These are phyloP conservation scores for Colletotrichum paranaense DNA, from an alignment of 2,329 filamentous ascomycete species.

Conservation along the genomic window DNA sequence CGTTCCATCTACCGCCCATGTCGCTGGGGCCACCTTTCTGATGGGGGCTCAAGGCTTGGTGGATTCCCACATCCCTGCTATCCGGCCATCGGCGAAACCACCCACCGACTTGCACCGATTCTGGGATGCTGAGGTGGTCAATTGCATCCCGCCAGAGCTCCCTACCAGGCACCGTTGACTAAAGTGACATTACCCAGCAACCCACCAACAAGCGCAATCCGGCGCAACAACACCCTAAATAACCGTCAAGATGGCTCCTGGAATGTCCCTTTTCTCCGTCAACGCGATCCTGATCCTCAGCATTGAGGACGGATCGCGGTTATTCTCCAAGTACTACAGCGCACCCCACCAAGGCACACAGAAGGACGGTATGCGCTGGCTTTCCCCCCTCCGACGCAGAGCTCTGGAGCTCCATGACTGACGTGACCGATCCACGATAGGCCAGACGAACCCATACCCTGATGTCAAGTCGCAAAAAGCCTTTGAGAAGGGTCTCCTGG, in stretches of 20 bases:
- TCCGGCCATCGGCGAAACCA: slow-evolving; percentile 36
- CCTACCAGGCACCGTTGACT: slow-evolving; percentile 34
- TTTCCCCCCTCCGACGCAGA: slow-evolving; percentile 18
- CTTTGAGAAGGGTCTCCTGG: slow-evolving; percentile 94
- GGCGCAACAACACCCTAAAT: slow-evolving; percentile 25
- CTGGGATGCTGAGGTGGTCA: slow-evolving; percentile 35
- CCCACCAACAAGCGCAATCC: slow-evolving; percentile 24
- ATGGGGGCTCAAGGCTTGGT: background rate
- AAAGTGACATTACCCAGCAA: slow-evolving; percentile 17
- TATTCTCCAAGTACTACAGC: slow-evolving; percentile 87
- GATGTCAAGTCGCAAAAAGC: slow-evolving; percentile 93
- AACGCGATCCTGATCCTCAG: slow-evolving; percentile 83
- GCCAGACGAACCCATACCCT: slow-evolving; percentile 71
- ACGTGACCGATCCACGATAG: background rate
- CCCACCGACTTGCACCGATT: slow-evolving; percentile 32
- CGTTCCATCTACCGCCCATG: background rate
- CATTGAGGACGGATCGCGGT: slow-evolving; percentile 88
- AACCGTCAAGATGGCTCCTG: slow-evolving; percentile 70
- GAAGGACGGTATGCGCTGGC: slow-evolving; percentile 39
- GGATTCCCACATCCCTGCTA: background rate
- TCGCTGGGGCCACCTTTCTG: background rate
- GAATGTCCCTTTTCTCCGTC: slow-evolving; percentile 80
- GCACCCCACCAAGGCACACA: slow-evolving; percentile 59
- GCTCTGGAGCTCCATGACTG: slow-evolving; percentile 3
- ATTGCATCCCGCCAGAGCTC: slow-evolving; percentile 30